Evolutionary conservation across 208 protist genomes (phyloP), one percentile per base, ranked within the genome.

Genomic region (Trypanosoma lewisi): DNA sequence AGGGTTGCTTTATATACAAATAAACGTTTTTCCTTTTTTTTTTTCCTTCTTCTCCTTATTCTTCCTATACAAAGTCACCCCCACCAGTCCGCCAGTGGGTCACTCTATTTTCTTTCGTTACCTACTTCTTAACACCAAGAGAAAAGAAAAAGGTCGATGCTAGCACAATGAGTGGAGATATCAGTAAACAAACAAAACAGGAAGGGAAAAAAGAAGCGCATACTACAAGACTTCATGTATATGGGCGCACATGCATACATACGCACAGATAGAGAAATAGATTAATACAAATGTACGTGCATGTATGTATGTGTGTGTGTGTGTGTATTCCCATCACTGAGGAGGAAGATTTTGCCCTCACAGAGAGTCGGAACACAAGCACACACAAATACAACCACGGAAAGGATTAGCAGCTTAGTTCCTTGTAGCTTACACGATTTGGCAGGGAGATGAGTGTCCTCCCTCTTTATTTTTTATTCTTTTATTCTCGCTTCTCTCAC

Each of bases 101-200:
- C n/a, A n/a, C n/a, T n/a, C n/a, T n/a, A n/a, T n/a, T n/a, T n/a
- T n/a, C 19, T 41, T 57, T 57, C 11, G 7, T 44, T 31, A n/a
- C n/a, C n/a, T n/a, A n/a, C n/a, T n/a, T n/a, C n/a, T 2, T 14
- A 62, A 31, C 8, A 60, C 19, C 11, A 36, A 25, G 23, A 63
- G 19, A 63, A 55, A 53, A 55, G 47, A 45, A 55, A 54, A 44
- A 54, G 44, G 19, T 39, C 36, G n/a, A n/a, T n/a, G n/a, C n/a
- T n/a, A n/a, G n/a, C n/a, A n/a, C n/a, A n/a, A n/a, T n/a, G n/a
- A n/a, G n/a, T n/a, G n/a, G n/a, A n/a, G n/a, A n/a, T n/a, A n/a
- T n/a, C n/a, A n/a, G n/a, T n/a, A n/a, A n/a, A n/a, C 36, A 39
- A 39, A 39, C 36, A 39, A 39, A 6, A 39, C 8, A 6, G 12